phyloP scores from a whole-genome alignment of 1,284 basidiomycete species.

The Apiotrichum gracile region DNA sequence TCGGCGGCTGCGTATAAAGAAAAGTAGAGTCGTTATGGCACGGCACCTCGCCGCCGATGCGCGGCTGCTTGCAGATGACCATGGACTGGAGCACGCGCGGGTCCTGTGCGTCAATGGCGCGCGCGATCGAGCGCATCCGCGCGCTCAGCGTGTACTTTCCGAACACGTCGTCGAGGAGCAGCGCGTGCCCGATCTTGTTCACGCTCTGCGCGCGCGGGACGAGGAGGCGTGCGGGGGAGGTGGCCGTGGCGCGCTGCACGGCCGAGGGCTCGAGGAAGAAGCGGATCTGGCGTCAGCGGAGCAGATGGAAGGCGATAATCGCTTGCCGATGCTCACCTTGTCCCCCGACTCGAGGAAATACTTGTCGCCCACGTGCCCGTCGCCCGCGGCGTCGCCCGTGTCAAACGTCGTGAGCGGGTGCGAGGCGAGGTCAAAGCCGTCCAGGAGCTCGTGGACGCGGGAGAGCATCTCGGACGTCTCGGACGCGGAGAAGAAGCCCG shows the following conservation, averaged over 20 bases:
- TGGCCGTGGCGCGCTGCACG: conserved; percentile 23
- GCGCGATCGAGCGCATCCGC: conserved; percentile 60
- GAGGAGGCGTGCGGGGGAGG: conserved; percentile 54
- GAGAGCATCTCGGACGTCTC: conserved; percentile 61
- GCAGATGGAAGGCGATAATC: too few relatives aligned
- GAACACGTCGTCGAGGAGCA: conserved; percentile 77
- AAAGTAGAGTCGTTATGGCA: conserved; percentile 55
- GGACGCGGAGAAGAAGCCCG: conserved; percentile 59
- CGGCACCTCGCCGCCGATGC: conserved; percentile 74
- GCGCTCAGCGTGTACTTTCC: conserved; percentile 59
- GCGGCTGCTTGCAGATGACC: conserved; percentile 85
- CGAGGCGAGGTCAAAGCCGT: conserved; percentile 64
- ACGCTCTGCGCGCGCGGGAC: conserved; percentile 63
- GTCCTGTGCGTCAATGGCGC: conserved; percentile 52
- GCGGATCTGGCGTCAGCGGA: conserved; percentile 26
- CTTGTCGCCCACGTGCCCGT: conserved; percentile 62
- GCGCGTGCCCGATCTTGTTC: conserved; percentile 55
- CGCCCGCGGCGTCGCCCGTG: conserved; percentile 59
- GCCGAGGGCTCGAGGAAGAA: conserved; percentile 45
- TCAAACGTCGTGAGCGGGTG: conserved; percentile 91
- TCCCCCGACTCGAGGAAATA: conserved; percentile 89
- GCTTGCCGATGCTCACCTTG: conserved; percentile 75
- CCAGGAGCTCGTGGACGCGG: conserved; percentile 66
- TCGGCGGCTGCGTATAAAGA: conserved; percentile 79
- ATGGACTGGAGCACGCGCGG: conserved; percentile 89